A percentile compares a stretch with the other conserved stretches of the same genome.
These are phyloP conservation scores for Lolium multiflorum DNA, from an alignment of 176 grass and related monocot genomes.

Conservation along the genomic window DNA sequence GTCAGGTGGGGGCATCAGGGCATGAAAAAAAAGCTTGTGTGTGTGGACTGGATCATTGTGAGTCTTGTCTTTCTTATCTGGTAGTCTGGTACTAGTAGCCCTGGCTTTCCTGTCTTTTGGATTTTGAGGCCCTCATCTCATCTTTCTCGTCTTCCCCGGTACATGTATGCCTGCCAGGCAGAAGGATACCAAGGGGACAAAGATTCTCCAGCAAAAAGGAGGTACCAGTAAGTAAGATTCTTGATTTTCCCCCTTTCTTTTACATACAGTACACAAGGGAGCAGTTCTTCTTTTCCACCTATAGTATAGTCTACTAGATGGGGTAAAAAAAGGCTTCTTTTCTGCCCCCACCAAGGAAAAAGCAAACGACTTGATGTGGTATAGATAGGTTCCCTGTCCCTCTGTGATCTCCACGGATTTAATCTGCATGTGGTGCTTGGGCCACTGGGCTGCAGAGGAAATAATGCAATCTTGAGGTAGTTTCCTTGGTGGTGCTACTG, in stretches of 20 bases:
- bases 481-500: constrained; percentile 8
- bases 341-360: background rate
- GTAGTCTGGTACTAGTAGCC: constrained; percentile 28
- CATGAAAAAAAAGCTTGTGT: background rate
- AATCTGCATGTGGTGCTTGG: constrained; percentile 35
- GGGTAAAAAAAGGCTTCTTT: constrained; percentile 32
- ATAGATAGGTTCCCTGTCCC: constrained; percentile 14
- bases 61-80: constrained; percentile 42
- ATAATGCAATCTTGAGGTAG: constrained; percentile 36
- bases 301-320: background rate
- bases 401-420: constrained; percentile 9
- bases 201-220: constrained; percentile 44
- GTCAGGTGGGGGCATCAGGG: constrained; percentile 23
- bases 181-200: constrained; percentile 27
- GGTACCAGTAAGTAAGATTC: constrained; percentile 41
- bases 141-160: background rate
- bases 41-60: constrained; percentile 26
- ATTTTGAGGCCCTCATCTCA: constrained; percentile 30
- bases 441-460: background rate
- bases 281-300: constrained; percentile 2
- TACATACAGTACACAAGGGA: background rate
- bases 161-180: constrained; percentile 21
- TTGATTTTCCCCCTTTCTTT: constrained; percentile 10
- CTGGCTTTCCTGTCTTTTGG: constrained; percentile 28
- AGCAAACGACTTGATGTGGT: constrained; percentile 37